Evolutionary conservation across 352 stramenopile species (phyloP).

Genomic region (Pythium pectinolyticum): DNA sequence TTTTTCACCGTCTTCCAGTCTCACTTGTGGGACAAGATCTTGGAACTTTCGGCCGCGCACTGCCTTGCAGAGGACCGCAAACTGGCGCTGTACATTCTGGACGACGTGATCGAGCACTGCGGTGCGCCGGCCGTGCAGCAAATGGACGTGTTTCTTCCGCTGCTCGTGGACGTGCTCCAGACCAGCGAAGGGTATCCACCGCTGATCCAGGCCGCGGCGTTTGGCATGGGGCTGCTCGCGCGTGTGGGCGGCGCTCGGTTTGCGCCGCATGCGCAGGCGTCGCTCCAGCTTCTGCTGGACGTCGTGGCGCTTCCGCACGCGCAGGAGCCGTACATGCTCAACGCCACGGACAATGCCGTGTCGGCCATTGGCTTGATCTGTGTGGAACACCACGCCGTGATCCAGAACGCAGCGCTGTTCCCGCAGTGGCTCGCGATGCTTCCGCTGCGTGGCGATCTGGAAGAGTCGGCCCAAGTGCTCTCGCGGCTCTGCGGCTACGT

Average conservation of each 20-base stretch:
- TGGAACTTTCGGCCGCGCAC: conserved; percentile 57
- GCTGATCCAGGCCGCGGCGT: conserved; percentile 69
- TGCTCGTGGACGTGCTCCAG: conserved; percentile 64
- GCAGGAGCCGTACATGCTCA: conserved; percentile 50
- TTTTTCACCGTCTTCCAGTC: conserved; percentile 83
- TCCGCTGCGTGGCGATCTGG: conserved; percentile 69
- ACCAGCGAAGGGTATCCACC: conserved; percentile 55
- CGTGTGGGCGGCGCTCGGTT: conserved; percentile 55
- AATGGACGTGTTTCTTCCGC: conserved; percentile 65
- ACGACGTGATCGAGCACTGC: conserved; percentile 84
- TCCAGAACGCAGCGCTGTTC: conserved; percentile 57
- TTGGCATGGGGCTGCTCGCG: conserved; percentile 72
- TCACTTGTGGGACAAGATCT: conserved; percentile 76
- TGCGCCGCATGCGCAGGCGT: conserved; percentile 44
- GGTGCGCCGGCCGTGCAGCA: conserved; percentile 44
- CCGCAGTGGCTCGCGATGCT: conserved; percentile 71
- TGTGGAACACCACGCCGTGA: conserved; percentile 50
- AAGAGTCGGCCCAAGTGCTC: conserved; percentile 70
- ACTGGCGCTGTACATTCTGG: conserved; percentile 83
- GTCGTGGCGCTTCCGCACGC: conserved; percentile 58
- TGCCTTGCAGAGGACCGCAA: conserved; percentile 80
- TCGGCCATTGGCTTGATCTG: conserved; percentile 74
- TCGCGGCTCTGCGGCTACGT: conserved; percentile 69
- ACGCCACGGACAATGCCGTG: conserved; percentile 80
- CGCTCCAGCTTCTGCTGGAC: conserved; percentile 57